Percentiles rank a stretch among this genome's conserved stretches.
phyloP scores from a whole-genome alignment of 768 basidiomycete genomes.

The Mycena metata region DNA sequence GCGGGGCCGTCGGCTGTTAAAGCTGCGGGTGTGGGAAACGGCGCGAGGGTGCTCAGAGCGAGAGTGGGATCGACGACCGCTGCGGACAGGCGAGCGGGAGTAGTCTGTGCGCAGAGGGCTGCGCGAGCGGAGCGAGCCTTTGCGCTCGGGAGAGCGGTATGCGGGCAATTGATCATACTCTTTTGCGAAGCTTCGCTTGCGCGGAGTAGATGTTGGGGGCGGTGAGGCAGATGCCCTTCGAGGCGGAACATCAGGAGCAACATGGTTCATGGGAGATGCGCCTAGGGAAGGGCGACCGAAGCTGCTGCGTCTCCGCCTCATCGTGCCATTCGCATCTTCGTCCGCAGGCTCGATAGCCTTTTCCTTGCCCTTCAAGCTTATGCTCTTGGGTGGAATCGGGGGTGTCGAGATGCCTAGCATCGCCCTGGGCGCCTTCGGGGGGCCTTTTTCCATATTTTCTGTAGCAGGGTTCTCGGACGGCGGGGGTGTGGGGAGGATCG shows the following conservation, averaged over 20 bases:
- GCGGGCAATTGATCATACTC: constrained; percentile 14
- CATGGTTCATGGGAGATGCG: constrained; percentile 8
- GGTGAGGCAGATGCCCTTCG: constrained; percentile 22
- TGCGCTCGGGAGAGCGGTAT: constrained; percentile 25
- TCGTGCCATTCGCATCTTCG: neutral
- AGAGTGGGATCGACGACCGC: neutral
- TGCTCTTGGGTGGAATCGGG: neutral
- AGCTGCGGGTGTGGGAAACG: constrained; percentile 15
- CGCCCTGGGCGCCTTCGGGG: constrained; percentile 29
- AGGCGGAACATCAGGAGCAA: neutral
- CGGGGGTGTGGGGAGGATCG: constrained; percentile 29
- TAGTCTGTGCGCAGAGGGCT: constrained; percentile 13
- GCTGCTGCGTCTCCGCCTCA: constrained; percentile 12
- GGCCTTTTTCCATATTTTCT: constrained; percentile 17
- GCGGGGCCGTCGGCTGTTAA: constrained; percentile 12
- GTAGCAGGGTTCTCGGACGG: constrained; percentile 14
- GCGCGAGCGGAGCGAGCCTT: constrained; percentile 13
- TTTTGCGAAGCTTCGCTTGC: constrained; percentile 1
- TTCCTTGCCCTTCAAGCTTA: constrained; percentile 34
- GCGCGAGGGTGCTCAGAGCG: constrained; percentile 11
- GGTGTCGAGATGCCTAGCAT: constrained; percentile 3
- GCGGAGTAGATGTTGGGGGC: constrained; percentile 10
- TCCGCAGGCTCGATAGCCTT: constrained; percentile 19
- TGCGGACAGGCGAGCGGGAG: constrained; percentile 19
- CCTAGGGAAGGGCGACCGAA: neutral